Conservation (phyloP, 345 rosid genomes). For the Orychophragmus violaceus region DNA sequence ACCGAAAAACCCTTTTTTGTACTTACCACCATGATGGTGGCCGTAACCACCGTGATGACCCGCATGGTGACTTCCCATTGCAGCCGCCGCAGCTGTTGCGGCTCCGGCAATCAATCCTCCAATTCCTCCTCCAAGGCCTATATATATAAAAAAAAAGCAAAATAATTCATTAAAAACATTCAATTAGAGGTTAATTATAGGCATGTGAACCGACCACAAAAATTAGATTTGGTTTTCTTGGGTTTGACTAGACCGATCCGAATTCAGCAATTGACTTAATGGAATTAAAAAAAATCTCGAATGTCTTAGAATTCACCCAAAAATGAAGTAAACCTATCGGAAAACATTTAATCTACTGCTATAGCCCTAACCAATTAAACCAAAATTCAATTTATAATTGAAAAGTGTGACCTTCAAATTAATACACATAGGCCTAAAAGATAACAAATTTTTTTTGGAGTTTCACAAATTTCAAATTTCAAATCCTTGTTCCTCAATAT, state of each 20-base stretch:
- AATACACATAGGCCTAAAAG: not conserved
- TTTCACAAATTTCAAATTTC: not conserved
- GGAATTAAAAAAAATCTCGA: no score
- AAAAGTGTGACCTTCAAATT: not conserved
- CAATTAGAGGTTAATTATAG: not conserved
- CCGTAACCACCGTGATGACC: constrained; percentile 39
- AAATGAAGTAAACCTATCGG: no score
- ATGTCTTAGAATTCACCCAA: no score
- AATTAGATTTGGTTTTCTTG: no score
- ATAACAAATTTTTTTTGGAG: not conserved
- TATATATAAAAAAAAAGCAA: not conserved
- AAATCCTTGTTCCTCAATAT: not conserved
- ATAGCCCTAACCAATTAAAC: not conserved
- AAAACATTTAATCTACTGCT: no score
- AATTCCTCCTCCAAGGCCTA: constrained; percentile 58
- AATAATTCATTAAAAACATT: not conserved
- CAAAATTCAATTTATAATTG: not conserved
- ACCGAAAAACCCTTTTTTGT: constrained; percentile 16
- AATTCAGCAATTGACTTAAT: no score
- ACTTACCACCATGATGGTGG: constrained; percentile 19
- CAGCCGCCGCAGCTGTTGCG: constrained; percentile 83
- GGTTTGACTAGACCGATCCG: no score
- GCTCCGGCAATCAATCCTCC: constrained; percentile 81
- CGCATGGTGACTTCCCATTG: constrained; percentile 49
- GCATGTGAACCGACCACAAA: not conserved